Evolutionary conservation across 2,329 filamentous ascomycete genomes (phyloP).

Genomic region (Fusarium burgessii): DNA sequence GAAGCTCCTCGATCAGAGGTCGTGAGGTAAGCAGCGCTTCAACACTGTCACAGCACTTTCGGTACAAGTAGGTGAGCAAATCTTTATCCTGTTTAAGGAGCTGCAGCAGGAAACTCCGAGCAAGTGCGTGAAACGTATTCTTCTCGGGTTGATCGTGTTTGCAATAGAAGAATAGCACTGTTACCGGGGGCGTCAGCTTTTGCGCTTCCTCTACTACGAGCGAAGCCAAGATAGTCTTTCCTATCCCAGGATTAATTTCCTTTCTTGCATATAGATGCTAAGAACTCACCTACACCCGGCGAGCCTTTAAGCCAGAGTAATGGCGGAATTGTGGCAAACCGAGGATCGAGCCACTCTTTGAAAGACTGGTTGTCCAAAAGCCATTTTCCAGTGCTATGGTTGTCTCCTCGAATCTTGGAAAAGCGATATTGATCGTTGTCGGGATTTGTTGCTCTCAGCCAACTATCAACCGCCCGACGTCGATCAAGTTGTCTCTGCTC

Average conservation of each 20-base stretch:
- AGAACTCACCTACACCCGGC: accelerated
- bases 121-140: accelerated
- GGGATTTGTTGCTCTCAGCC: neutral
- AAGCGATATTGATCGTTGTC: neutral
- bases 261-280: accelerated
- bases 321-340: accelerated
- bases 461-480: too few relatives aligned
- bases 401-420: neutral
- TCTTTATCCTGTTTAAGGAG: accelerated
- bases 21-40: accelerated
- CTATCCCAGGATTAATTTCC: accelerated
- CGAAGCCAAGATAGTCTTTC: accelerated
- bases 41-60: neutral
- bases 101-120: neutral
- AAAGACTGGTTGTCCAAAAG: accelerated
- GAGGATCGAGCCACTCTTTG: accelerated
- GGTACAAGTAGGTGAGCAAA: accelerated
- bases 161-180: accelerated
- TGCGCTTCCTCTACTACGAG: accelerated
- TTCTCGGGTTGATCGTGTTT: accelerated
- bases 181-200: accelerated
- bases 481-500: too few relatives aligned
- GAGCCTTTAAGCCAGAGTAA: neutral
- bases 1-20: accelerated
- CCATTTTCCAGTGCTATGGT: neutral